Base-by-base conservation (phyloP, 1,284 basidiomycete species). In the Flammula alnicola region DNA sequence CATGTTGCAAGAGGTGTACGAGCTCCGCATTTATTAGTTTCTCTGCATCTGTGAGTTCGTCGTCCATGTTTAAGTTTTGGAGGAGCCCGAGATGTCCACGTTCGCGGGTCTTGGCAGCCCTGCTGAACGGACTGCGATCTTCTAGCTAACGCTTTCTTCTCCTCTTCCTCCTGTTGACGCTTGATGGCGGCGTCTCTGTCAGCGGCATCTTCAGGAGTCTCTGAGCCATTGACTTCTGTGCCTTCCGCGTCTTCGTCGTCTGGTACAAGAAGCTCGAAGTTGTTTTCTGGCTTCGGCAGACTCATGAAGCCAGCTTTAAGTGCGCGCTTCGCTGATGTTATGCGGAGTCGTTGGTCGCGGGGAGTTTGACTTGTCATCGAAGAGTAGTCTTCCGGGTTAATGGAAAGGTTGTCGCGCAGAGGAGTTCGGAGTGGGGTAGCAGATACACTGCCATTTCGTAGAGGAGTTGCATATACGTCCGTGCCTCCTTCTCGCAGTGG, bases 221-320 rank as follows among this genome's bases (percentile, higher is more conserved):
- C 64, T 4, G 63, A 70, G 7, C 64, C 75, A 17, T 67, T 75
- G n/a, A 67, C 71, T 7, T 71, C 74, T 4, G 57, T 52, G 2
- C 73, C 81, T 2, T 83, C 83, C 8, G 80, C 83, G 11, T 79
- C 81, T 51, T 94, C 93, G 19, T 91, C 88, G 57, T 94, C 92
- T 4, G 93, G 93, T 4, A 98, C 86, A 19, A 96, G 82, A 35
- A 99, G 75, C 70, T 99, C 95, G 63, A 98, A 99, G 70, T 99
- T 96, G 68, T 99, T 99, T 74, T 98, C 94, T 0, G 97, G 95
- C 57, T 86, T 87, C 0, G 97, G 97, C 12, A 99, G 76, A 54
- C 74, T 86, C 65, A 80, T 81, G 68, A 99, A 97, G 1, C 91
- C 91, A 14, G 86, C 81, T 60, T 88, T 80, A 44, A 98, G 78